A percentile compares a stretch with the other conserved stretches of the same genome.
Conservation (phyloP, 257 asterid species). For the Fraxinus anomala region DNA sequence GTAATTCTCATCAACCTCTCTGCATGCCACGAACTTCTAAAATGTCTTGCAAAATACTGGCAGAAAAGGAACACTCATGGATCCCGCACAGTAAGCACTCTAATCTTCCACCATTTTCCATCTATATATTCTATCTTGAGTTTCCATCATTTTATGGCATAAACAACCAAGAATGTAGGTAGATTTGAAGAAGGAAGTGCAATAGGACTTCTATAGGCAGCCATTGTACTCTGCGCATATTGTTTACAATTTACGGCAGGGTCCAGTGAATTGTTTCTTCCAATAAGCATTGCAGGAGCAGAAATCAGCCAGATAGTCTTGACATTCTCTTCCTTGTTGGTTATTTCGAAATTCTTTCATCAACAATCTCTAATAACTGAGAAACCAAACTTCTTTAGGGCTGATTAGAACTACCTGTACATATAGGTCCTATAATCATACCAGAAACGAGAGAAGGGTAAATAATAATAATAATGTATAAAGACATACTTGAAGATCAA, state of each 20-base stretch:
- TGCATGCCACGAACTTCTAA: background rate
- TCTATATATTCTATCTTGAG: background rate
- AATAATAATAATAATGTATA: no score
- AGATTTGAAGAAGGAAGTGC: background rate
- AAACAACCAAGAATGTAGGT: background rate
- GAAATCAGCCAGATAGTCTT: background rate
- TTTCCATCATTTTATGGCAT: background rate
- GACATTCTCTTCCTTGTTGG: background rate
- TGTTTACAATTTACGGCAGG: background rate
- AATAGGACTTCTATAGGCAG: background rate
- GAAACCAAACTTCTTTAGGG: background rate
- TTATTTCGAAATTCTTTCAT: no score
- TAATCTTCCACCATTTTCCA: background rate
- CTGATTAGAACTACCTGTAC: no score
- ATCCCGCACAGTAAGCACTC: background rate
- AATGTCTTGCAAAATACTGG: background rate
- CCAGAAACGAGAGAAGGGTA: no score
- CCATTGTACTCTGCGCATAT: background rate
- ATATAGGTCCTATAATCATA: no score
- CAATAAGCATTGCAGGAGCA: background rate
- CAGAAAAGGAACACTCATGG: background rate
- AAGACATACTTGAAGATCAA: no score
- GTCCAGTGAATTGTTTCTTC: background rate
- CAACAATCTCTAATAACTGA: background rate
- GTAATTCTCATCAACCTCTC: background rate